Percentiles rank a stretch among this genome's conserved stretches.
These are phyloP conservation scores for Closterium sp. DNA, from an alignment of 139 green algal genomes.

Conservation along the genomic window DNA sequence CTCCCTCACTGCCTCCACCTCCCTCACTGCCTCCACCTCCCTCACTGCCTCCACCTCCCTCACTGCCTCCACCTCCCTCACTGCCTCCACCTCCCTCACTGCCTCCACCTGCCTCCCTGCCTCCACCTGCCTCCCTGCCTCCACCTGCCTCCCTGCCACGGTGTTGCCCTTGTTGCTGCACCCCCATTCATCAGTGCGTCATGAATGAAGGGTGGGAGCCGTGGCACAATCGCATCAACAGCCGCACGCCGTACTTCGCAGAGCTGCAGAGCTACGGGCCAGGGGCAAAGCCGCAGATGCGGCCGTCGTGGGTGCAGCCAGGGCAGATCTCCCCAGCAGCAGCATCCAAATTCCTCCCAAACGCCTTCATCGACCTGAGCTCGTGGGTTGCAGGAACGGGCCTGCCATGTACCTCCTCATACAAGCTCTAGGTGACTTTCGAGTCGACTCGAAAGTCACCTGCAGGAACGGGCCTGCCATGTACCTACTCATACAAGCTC, in stretches of 20 bases:
- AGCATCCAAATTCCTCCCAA: not conserved
- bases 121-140: not conserved
- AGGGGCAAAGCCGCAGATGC: not conserved
- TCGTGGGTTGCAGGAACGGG: not conserved
- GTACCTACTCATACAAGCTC: not conserved
- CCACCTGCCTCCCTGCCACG: not conserved
- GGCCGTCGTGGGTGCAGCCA: not conserved
- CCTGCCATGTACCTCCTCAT: not conserved
- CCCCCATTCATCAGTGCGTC: not conserved
- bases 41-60: too few species aligned
- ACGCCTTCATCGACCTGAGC: not conserved
- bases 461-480: not conserved
- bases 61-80: too few species aligned
- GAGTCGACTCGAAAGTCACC: too few species aligned
- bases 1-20: too few species aligned
- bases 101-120: not conserved
- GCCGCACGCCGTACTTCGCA: not conserved
- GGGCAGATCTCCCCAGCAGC: not conserved
- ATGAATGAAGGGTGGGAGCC: not conserved
- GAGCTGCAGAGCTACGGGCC: conserved; percentile 1
- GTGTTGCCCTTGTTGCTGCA: not conserved
- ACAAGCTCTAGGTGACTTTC: too few species aligned
- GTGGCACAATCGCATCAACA: not conserved
- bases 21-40: not conserved
- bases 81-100: too few species aligned